phyloP scores from a whole-genome alignment of 139 green algal species.

The Zygnema cylindricum region DNA sequence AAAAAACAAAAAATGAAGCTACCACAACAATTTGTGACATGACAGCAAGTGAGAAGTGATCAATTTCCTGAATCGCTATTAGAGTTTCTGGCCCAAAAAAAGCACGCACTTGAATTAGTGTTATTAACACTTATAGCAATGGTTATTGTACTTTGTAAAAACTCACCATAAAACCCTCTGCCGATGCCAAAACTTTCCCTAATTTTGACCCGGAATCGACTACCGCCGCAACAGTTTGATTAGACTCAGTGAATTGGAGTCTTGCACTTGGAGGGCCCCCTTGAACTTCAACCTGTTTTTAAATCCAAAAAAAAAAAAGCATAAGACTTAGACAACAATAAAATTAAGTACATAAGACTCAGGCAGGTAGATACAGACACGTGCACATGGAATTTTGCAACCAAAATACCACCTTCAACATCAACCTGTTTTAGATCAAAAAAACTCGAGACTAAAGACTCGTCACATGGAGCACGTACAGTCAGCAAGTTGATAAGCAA shows the following conservation, averaged over 20 bases:
- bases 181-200: neutral
- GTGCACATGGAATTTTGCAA: neutral
- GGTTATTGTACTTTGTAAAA: no score
- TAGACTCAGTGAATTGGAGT: neutral
- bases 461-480: no score
- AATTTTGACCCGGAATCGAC: neutral
- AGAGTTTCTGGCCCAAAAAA: neutral
- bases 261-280: neutral
- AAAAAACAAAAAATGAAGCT: neutral
- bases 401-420: neutral
- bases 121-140: no score
- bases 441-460: no score
- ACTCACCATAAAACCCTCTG: neutral
- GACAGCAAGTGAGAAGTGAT: neutral
- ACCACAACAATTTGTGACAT: neutral
- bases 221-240: neutral
- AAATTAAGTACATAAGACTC: neutral
- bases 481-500: no score
- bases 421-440: neutral
- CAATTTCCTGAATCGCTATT: neutral
- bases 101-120: no score
- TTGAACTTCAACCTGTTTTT: neutral
- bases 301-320: neutral
- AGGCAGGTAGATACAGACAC: neutral
- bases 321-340: neutral